These are phyloP conservation scores for Boletus subcaerulescens DNA, from an alignment of 768 basidiomycete species.

Conservation along the genomic window DNA sequence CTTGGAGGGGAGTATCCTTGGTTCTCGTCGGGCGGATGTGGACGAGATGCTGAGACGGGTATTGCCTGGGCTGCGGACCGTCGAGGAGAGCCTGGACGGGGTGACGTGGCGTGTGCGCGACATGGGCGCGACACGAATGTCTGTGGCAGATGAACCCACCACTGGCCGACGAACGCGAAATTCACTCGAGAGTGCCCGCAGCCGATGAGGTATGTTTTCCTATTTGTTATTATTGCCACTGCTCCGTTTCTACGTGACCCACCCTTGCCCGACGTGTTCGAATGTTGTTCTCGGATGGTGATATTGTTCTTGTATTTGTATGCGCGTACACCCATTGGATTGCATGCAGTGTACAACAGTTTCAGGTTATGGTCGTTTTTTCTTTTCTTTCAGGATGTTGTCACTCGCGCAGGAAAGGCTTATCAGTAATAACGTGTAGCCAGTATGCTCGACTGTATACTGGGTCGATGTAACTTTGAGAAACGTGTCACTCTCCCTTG, in stretches of 20 bases:
- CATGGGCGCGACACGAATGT: neutral
- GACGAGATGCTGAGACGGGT: conserved; percentile 20
- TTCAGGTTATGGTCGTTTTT: too few species aligned
- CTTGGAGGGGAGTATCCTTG: conserved; percentile 15
- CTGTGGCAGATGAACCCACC: neutral
- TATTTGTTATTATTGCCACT: neutral
- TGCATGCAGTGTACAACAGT: too few species aligned
- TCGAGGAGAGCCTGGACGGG: conserved; percentile 23
- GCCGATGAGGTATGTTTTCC: neutral
- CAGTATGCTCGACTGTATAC: too few species aligned
- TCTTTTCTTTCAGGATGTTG: too few species aligned
- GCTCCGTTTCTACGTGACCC: too few species aligned
- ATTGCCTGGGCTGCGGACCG: conserved; percentile 18
- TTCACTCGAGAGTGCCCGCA: conserved; percentile 4
- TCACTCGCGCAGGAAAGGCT: too few species aligned
- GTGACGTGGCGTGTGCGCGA: conserved; percentile 12
- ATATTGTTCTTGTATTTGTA: neutral
- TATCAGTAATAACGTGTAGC: too few species aligned
- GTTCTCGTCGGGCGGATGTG: conserved; percentile 13
- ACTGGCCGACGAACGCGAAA: conserved; percentile 15
- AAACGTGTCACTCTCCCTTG: too few species aligned
- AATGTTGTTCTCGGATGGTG: neutral
- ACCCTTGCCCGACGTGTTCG: too few species aligned
- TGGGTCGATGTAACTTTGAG: too few species aligned
- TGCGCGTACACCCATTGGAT: neutral